These are phyloP conservation scores for Saururus chinensis DNA, from an alignment of 164 flowering plant species.

Conservation along the genomic window DNA sequence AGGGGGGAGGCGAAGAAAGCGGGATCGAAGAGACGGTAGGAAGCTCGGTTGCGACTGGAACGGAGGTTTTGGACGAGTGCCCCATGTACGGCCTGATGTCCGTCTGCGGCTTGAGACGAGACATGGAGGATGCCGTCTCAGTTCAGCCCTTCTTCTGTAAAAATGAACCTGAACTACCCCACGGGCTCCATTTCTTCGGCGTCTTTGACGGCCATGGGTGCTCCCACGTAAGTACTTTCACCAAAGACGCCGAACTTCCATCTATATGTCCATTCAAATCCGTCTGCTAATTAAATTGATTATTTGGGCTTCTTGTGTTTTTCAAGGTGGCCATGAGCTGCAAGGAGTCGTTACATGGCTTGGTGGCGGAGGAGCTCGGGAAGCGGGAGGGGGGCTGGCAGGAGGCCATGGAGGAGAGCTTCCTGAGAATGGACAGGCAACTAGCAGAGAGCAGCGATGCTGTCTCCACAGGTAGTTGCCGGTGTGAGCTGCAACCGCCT, in stretches of 20 bases:
- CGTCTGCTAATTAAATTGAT: neutral
- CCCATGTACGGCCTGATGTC: constrained; percentile 48
- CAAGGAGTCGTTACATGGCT: constrained; percentile 49
- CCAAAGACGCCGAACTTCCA: neutral
- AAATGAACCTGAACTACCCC: neutral
- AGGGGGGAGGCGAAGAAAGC: neutral
- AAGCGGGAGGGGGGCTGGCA: constrained; percentile 25
- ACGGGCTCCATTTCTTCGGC: constrained; percentile 30
- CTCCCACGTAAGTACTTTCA: constrained; percentile 39
- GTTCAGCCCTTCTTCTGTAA: constrained; percentile 32
- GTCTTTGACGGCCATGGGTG: constrained; percentile 69
- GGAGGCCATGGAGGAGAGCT: constrained; percentile 37
- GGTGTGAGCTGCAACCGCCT: constrained; percentile 60
- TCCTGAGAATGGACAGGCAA: constrained; percentile 42
- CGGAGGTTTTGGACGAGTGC: neutral
- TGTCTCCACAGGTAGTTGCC: constrained; percentile 18
- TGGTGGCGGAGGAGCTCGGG: constrained; percentile 53
- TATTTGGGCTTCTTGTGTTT: neutral
- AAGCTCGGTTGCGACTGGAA: neutral
- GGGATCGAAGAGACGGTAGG: neutral
- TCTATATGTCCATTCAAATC: neutral
- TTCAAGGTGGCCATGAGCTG: constrained; percentile 62
- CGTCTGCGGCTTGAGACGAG: constrained; percentile 64
- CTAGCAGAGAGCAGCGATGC: constrained; percentile 18
- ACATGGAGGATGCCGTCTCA: constrained; percentile 74